phyloP scores from a whole-genome alignment of 1,284 basidiomycete genomes.

The Hortiboletus rubellus region DNA sequence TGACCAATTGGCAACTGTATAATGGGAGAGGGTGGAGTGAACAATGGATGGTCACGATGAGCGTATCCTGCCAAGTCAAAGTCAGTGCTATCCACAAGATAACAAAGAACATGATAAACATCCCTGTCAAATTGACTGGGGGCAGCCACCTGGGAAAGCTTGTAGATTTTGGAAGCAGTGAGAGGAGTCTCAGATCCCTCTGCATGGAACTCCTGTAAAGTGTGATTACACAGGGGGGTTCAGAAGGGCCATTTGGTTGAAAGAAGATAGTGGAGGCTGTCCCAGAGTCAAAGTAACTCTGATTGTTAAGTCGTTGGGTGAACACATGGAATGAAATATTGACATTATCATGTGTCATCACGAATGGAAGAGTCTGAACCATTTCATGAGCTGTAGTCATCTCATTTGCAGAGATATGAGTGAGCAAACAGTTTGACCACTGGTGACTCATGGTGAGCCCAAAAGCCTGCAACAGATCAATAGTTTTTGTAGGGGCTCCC shows the following conservation, averaged over 20 bases:
- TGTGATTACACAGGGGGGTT: background rate
- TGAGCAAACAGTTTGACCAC: background rate
- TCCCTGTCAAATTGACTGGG: too few relatives aligned
- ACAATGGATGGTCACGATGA: too few relatives aligned
- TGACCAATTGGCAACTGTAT: too few relatives aligned
- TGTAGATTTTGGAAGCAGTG: too few relatives aligned
- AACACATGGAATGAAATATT: background rate
- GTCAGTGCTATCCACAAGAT: too few relatives aligned
- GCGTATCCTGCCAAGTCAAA: too few relatives aligned
- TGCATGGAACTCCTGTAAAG: too few relatives aligned
- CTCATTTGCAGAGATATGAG: background rate
- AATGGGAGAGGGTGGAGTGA: too few relatives aligned
- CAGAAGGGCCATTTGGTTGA: background rate
- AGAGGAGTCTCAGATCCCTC: too few relatives aligned
- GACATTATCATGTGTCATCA: background rate
- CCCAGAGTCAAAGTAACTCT: background rate
- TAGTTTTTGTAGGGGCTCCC: background rate
- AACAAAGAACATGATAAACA: too few relatives aligned
- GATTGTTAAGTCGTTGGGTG: background rate
- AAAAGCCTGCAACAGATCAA: background rate
- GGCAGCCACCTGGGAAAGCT: too few relatives aligned
- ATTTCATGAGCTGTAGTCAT: background rate
- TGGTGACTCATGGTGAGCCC: background rate
- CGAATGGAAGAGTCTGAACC: background rate
- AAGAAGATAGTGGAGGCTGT: background rate